Conservation (phyloP, 2,329 filamentous ascomycete species). For the Cordyceps pruinosa region DNA sequence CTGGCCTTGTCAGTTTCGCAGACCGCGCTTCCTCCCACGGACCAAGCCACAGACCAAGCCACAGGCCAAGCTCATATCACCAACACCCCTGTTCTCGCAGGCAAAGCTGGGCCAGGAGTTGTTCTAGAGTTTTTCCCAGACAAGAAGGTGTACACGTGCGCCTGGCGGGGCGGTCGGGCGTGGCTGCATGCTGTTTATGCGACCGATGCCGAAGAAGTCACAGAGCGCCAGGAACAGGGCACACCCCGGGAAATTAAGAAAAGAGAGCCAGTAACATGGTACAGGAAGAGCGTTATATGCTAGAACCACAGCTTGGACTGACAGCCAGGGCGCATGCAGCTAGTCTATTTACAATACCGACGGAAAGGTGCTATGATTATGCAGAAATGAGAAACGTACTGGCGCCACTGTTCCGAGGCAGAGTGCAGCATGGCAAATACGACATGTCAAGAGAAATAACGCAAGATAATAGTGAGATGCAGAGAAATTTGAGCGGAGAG, state of each 20-base stretch:
- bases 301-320: neutral
- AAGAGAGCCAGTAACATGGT: no score
- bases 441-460: no score
- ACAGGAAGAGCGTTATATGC: no score
- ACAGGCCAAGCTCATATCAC: neutral
- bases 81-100: neutral
- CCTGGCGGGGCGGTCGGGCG: neutral
- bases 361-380: neutral
- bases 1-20: no score
- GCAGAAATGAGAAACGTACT: no score
- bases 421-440: no score
- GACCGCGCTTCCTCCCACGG: neutral
- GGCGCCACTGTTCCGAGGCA: no score
- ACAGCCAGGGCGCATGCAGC: neutral
- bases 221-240: neutral
- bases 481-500: no score
- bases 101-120: neutral
- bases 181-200: neutral
- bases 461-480: no score
- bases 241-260: neutral
- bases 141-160: constrained; percentile 8
- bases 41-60: neutral
- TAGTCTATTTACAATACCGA: neutral
- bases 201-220: neutral
- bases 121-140: constrained; percentile 9